Conservation (phyloP, 1,139 yeast species). For the Williopsis jadinii region DNA sequence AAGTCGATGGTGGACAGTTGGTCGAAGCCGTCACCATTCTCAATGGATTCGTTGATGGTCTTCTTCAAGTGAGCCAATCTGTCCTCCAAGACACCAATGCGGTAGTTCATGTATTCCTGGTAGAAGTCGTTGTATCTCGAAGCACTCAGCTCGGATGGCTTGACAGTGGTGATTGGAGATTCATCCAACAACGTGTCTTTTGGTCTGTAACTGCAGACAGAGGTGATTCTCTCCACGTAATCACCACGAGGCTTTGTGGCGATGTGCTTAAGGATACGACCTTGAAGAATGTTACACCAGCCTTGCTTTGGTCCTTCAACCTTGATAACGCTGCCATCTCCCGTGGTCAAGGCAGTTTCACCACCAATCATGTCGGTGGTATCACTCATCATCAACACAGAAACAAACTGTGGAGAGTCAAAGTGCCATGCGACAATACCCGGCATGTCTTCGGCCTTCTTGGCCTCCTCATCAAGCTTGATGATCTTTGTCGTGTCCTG, state of each 20-base stretch:
- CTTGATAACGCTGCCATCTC: constrained; percentile 35
- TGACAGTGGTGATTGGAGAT: constrained; percentile 33
- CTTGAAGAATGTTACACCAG: constrained; percentile 47
- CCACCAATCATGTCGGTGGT: constrained; percentile 54
- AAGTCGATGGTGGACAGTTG: constrained; percentile 32
- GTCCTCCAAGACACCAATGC: constrained; percentile 33
- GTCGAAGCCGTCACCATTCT: constrained; percentile 29
- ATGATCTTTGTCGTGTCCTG: constrained; percentile 7
- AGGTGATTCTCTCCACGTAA: constrained; percentile 45
- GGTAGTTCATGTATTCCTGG: constrained; percentile 37
- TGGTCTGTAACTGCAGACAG: constrained; percentile 38
- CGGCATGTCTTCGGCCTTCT: constrained; percentile 33
- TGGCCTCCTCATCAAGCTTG: constrained; percentile 3
- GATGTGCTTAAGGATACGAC: constrained; percentile 44
- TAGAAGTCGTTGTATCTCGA: constrained; percentile 34
- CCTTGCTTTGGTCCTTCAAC: constrained; percentile 50
- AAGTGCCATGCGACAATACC: constrained; percentile 54
- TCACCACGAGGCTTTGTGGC: constrained; percentile 45
- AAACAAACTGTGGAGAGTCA: constrained; percentile 54
- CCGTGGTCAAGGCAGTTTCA: constrained; percentile 46
- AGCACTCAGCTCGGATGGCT: constrained; percentile 28
- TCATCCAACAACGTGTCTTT: constrained; percentile 33
- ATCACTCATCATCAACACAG: constrained; percentile 54
- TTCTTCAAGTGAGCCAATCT: constrained; percentile 30
- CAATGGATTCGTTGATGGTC: constrained; percentile 15